phyloP scores from a whole-genome alignment of 202 grass and related monocot genomes.

The Setaria italica region DNA sequence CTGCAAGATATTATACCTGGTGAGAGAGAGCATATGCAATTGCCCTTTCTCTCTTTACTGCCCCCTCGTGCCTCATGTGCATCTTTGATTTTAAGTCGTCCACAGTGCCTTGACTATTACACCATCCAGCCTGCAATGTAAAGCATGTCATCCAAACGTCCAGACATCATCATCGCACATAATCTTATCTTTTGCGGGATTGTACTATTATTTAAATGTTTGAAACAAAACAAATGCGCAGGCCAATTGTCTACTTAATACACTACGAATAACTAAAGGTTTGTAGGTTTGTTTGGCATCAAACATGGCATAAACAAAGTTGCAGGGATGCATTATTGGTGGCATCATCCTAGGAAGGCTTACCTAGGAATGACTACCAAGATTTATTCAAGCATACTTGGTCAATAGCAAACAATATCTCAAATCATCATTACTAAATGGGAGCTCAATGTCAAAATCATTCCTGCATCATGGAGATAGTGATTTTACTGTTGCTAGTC shows the following conservation, averaged over 20 bases:
- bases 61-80: constrained; percentile 80
- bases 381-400: background rate
- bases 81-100: constrained; percentile 74
- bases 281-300: background rate
- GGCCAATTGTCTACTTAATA: background rate
- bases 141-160: constrained; percentile 30
- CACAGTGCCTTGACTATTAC: constrained; percentile 71
- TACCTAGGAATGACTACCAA: constrained; percentile 28
- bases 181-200: background rate
- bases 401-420: constrained; percentile 10
- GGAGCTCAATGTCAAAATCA: background rate
- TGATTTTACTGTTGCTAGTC: constrained; percentile 1
- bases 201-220: background rate
- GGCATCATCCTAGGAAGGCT: constrained; percentile 28
- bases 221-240: constrained; percentile 5
- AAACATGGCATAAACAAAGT: constrained; percentile 22
- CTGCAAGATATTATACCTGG: constrained; percentile 51
- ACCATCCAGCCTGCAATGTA: constrained; percentile 76
- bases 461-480: constrained; percentile 13
- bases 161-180: background rate
- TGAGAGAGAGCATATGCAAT: constrained; percentile 74
- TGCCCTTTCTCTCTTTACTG: constrained; percentile 78
- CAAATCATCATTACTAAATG: constrained; percentile 8
- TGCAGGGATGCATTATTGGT: constrained; percentile 14
- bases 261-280: background rate